Evolutionary conservation across 768 basidiomycete genomes (phyloP).

Genomic region (Fibroporia radiculosa): DNA sequence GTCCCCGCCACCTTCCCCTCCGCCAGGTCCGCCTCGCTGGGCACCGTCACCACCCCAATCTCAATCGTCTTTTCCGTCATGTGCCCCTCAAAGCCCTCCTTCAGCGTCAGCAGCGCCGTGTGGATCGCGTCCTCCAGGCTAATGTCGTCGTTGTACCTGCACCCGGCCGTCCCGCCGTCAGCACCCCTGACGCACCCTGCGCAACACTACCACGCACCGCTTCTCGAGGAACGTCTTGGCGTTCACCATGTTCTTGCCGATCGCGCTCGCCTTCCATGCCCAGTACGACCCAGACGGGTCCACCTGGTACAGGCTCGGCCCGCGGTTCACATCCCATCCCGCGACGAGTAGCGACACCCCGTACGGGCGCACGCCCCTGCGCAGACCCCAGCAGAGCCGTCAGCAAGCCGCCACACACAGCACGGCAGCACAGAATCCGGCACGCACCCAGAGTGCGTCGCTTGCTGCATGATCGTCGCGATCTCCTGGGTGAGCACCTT

Average conservation of each 20-base stretch:
- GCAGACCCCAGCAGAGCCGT: constrained; percentile 19
- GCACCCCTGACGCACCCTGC: background rate
- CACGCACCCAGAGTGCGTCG: constrained; percentile 93
- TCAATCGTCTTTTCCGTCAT: constrained; percentile 99
- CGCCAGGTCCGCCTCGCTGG: constrained; percentile 61
- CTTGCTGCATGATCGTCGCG: constrained; percentile 97
- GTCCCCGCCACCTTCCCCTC: constrained; percentile 55
- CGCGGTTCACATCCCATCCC: constrained; percentile 92
- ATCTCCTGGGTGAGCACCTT: constrained; percentile 95
- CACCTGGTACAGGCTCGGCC: constrained; percentile 96
- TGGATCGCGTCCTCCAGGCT: constrained; percentile 98
- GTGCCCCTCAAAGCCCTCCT: constrained; percentile 99
- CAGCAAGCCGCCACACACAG: background rate
- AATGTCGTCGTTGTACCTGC: constrained; percentile 97
- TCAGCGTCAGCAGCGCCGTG: constrained; percentile 93
- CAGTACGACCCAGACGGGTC: constrained; percentile 99
- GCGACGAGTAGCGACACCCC: constrained; percentile 96
- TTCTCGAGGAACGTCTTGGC: constrained; percentile 99
- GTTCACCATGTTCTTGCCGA: constrained; percentile 99
- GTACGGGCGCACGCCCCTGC: constrained; percentile 96
- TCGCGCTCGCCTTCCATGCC: constrained; percentile 99
- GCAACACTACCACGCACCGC: constrained; percentile 47
- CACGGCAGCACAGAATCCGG: constrained; percentile 4
- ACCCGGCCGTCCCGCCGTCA: background rate
- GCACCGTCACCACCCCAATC: constrained; percentile 92